Conservation (phyloP, 495 filamentous ascomycete genomes). For the Aspergillus egyptiacus region DNA sequence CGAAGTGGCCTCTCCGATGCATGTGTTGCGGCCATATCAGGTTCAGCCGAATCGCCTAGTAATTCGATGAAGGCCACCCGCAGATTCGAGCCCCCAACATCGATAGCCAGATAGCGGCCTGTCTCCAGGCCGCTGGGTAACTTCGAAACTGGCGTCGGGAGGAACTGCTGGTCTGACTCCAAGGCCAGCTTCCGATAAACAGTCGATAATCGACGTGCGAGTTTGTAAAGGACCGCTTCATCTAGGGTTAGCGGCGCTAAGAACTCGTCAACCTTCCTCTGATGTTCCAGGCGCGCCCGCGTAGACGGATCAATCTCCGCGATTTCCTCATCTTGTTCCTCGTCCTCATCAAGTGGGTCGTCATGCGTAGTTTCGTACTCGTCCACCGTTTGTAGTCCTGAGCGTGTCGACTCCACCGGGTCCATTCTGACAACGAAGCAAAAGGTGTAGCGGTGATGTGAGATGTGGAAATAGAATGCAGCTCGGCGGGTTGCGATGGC, state of each 20-base stretch:
- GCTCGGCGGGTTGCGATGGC: constrained; percentile 1
- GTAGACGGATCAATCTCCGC: constrained; percentile 29
- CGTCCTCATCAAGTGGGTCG: constrained; percentile 36
- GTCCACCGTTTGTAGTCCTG: constrained; percentile 31
- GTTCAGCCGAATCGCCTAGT: constrained; percentile 42
- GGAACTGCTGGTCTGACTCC: constrained; percentile 63
- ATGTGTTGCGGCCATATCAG: constrained; percentile 29
- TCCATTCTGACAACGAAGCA: constrained; percentile 23
- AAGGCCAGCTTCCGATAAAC: constrained; percentile 60
- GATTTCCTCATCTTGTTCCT: constrained; percentile 38
- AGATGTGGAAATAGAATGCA: constrained; percentile 8
- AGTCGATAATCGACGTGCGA: constrained; percentile 55
- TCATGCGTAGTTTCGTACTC: constrained; percentile 34
- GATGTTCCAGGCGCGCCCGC: constrained; percentile 27
- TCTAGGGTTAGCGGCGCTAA: constrained; percentile 35
- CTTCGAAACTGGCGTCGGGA: constrained; percentile 73
- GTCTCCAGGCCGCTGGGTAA: constrained; percentile 57
- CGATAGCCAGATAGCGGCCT: constrained; percentile 70
- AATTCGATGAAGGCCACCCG: constrained; percentile 74
- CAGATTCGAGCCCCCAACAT: constrained; percentile 77
- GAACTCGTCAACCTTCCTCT: constrained; percentile 35
- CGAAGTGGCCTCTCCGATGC: constrained; percentile 37
- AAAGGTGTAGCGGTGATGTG: not conserved
- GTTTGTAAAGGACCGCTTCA: constrained; percentile 46
- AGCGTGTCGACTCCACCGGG: constrained; percentile 23